phyloP scores from a whole-genome alignment of 2,329 filamentous ascomycete species.

The Monosporascus sp. region DNA sequence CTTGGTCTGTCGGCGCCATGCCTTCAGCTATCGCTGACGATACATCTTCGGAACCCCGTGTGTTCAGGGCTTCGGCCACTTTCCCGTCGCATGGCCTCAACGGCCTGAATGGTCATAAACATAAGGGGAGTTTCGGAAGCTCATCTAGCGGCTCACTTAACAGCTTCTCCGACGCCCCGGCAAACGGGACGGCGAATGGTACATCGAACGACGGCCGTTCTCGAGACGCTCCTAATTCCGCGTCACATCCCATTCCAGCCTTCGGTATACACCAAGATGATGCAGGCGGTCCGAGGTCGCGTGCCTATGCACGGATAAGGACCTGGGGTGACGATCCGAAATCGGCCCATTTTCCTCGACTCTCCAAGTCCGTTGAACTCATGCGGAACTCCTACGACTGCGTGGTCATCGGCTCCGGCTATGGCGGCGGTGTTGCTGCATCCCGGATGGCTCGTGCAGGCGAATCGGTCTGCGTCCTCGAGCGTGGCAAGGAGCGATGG shows the following conservation, averaged over 20 bases:
- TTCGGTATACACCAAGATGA: constrained; percentile 28
- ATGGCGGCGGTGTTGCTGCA: constrained; percentile 62
- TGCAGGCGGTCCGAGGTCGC: constrained; percentile 26
- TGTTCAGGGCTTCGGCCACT: background rate
- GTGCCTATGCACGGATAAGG: constrained; percentile 22
- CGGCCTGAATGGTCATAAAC: background rate
- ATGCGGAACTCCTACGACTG: constrained; percentile 56
- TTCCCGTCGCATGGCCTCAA: background rate
- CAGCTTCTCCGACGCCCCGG: background rate
- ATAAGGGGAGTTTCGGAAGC: background rate
- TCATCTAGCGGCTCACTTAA: background rate
- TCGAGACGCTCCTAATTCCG: constrained; percentile 5
- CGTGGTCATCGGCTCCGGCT: constrained; percentile 64
- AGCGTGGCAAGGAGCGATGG: constrained; percentile 60
- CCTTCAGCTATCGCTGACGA: background rate
- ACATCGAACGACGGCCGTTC: background rate
- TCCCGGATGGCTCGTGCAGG: constrained; percentile 57
- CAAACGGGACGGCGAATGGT: background rate
- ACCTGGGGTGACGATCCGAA: constrained; percentile 25
- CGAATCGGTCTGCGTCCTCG: constrained; percentile 58
- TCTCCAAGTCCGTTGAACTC: constrained; percentile 52
- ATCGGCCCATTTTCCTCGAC: constrained; percentile 39
- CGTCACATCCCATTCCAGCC: constrained; percentile 21
- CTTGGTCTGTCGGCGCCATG: background rate
- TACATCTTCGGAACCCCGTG: background rate